phyloP scores from a whole-genome alignment of 371 early-diverging fungal genomes.

The Mortierella sp. region DNA sequence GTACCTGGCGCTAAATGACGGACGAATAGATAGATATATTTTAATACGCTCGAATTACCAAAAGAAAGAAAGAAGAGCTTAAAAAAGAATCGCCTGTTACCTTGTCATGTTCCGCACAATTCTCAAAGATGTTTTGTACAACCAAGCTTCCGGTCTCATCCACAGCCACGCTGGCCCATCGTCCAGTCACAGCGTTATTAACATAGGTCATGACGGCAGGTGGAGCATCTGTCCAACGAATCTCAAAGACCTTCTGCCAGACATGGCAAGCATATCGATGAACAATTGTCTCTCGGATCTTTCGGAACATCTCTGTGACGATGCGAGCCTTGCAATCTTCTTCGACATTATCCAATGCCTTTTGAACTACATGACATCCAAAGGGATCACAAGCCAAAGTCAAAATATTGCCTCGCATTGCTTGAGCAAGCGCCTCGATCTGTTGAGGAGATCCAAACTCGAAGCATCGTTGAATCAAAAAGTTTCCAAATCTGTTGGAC shows the following conservation, averaged over 20 bases:
- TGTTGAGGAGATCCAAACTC: slow-evolving; percentile 76
- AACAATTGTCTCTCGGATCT: slow-evolving; percentile 78
- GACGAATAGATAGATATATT: background rate
- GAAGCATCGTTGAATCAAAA: slow-evolving; percentile 79
- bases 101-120: slow-evolving; percentile 73
- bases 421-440: slow-evolving; percentile 64
- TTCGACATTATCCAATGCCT: slow-evolving; percentile 76
- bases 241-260: slow-evolving; percentile 84
- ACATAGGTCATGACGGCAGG: slow-evolving; percentile 72
- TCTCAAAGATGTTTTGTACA: slow-evolving; percentile 87
- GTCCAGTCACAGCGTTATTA: slow-evolving; percentile 67
- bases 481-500: slow-evolving; percentile 86
- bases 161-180: slow-evolving; percentile 79
- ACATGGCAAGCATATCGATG: slow-evolving; percentile 87
- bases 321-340: slow-evolving; percentile 70
- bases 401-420: slow-evolving; percentile 75
- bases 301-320: slow-evolving; percentile 72
- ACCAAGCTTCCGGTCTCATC: slow-evolving; percentile 85
- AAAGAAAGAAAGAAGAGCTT: background rate
- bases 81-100: slow-evolving; percentile 15
- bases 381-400: slow-evolving; percentile 79
- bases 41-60: background rate
- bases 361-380: slow-evolving; percentile 87
- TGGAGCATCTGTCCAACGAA: slow-evolving; percentile 67
- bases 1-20: slow-evolving; percentile 60